These are phyloP conservation scores for Boletus rex-veris DNA, from an alignment of 768 basidiomycete species.

Conservation along the genomic window DNA sequence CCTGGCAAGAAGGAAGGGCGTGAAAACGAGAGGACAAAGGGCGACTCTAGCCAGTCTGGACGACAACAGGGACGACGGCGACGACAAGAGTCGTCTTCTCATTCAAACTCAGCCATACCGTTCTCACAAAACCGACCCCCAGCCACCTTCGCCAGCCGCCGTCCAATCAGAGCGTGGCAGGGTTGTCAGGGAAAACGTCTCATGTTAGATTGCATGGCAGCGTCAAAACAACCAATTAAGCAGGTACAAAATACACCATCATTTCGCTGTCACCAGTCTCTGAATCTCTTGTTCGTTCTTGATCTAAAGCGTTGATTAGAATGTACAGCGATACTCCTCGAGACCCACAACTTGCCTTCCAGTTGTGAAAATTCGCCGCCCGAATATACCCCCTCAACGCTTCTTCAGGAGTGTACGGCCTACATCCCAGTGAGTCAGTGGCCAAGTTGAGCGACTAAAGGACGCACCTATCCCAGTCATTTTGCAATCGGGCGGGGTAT, in stretches of 20 bases:
- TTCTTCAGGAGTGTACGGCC: slow-evolving; percentile 49
- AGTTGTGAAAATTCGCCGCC: slow-evolving; percentile 61
- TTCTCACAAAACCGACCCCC: background rate
- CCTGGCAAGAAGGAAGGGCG: slow-evolving; percentile 16
- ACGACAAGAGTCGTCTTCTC: background rate
- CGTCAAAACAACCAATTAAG: background rate
- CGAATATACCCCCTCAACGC: slow-evolving; percentile 61
- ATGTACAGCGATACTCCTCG: background rate
- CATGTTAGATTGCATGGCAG: background rate
- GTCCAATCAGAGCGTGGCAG: background rate
- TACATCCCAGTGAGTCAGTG: slow-evolving; percentile 2
- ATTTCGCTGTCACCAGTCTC: slow-evolving; percentile 13
- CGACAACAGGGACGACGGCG: slow-evolving; percentile 9
- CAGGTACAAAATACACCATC: background rate
- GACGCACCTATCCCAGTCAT: slow-evolving; percentile 44
- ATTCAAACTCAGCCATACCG: slow-evolving; percentile 27
- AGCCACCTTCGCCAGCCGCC: slow-evolving; percentile 5
- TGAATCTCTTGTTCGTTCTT: slow-evolving; percentile 17
- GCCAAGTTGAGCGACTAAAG: background rate
- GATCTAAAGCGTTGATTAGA: slow-evolving; percentile 18
- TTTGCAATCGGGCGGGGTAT: slow-evolving; percentile 54
- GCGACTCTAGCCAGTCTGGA: background rate
- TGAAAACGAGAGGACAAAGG: slow-evolving; percentile 13
- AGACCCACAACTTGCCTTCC: slow-evolving; percentile 43
- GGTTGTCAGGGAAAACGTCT: background rate